Conservation (phyloP, 2,329 filamentous ascomycete genomes). For the Calonectria multiphialidica region DNA sequence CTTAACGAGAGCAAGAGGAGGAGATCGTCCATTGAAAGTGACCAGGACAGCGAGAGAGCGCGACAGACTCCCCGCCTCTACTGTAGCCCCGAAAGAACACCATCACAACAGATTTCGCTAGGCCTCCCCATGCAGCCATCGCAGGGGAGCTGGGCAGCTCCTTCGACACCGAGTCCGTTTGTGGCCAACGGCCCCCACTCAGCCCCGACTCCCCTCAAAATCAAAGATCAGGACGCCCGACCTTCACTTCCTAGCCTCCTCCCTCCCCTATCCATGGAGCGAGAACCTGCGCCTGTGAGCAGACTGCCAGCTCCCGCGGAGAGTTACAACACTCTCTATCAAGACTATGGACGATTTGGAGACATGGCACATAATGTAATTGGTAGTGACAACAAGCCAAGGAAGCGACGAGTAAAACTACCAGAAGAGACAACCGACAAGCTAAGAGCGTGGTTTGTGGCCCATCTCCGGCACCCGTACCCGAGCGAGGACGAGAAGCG, state of each 20-base stretch:
- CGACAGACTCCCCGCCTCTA: slow-evolving; percentile 63
- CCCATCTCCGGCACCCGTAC: slow-evolving; percentile 85
- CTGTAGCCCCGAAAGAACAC: slow-evolving; percentile 49
- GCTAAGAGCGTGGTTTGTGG: slow-evolving; percentile 82
- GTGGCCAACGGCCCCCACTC: slow-evolving; percentile 40
- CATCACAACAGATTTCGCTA: slow-evolving; percentile 52
- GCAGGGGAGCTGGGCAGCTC: slow-evolving; percentile 51
- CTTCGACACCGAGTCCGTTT: slow-evolving; percentile 50
- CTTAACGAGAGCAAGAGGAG: slow-evolving; percentile 62
- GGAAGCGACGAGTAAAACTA: slow-evolving; percentile 83
- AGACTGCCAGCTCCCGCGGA: slow-evolving; percentile 51
- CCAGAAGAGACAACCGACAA: slow-evolving; percentile 92
- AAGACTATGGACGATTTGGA: slow-evolving; percentile 57
- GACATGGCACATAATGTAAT: slow-evolving; percentile 54
- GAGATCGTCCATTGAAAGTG: slow-evolving; percentile 57
- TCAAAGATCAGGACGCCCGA: slow-evolving; percentile 52
- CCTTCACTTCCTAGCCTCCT: slow-evolving; percentile 56
- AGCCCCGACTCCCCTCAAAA: slow-evolving; percentile 50
- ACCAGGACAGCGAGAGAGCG: slow-evolving; percentile 52
- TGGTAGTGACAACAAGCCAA: slow-evolving; percentile 61
- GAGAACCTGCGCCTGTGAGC: slow-evolving; percentile 46
- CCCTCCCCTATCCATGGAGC: slow-evolving; percentile 51
- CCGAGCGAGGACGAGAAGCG: slow-evolving; percentile 91
- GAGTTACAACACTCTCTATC: slow-evolving; percentile 54
- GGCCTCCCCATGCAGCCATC: slow-evolving; percentile 38